phyloP scores from a whole-genome alignment of 345 rosid genomes.

The Zanthoxylum bungeanum region DNA sequence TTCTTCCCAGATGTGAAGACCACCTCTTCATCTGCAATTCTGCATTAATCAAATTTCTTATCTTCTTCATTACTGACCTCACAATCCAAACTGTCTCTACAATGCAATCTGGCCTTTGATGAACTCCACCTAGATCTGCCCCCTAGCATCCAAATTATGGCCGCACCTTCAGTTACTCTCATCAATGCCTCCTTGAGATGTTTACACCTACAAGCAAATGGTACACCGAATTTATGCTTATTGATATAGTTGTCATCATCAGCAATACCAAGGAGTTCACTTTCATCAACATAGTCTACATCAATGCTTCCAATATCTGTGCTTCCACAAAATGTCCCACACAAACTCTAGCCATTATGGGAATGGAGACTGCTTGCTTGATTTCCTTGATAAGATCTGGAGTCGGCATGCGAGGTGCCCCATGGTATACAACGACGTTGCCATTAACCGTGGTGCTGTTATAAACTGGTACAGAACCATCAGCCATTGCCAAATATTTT shows the following conservation, averaged over 20 bases:
- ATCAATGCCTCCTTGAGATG: conserved; percentile 42
- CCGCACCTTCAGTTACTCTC: conserved; percentile 53
- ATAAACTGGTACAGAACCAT: conserved; percentile 27
- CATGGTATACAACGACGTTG: conserved; percentile 5
- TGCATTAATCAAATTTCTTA: conserved; percentile 41
- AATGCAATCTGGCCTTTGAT: conserved; percentile 24
- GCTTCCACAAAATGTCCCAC: conserved; percentile 44
- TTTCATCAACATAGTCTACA: conserved; percentile 38
- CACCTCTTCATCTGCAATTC: conserved; percentile 55
- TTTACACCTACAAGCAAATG: conserved; percentile 47
- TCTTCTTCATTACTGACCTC: conserved; percentile 44
- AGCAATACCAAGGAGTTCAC: conserved; percentile 29
- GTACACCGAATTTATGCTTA: conserved; percentile 45
- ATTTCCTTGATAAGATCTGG: conserved; percentile 26
- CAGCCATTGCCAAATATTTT: conserved; percentile 24
- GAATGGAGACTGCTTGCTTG: conserved; percentile 29
- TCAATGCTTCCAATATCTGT: conserved; percentile 34
- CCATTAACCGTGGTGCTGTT: conserved; percentile 16
- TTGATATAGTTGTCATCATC: conserved; percentile 42
- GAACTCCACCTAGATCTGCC: conserved; percentile 12
- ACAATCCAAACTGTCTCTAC: conserved; percentile 39
- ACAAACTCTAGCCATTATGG: conserved; percentile 29
- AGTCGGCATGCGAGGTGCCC: conserved; percentile 19
- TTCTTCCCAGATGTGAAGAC: conserved; percentile 28
- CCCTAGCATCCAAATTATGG: conserved; percentile 47